These are phyloP conservation scores for Macrophomina tecta DNA, from an alignment of 2,329 filamentous ascomycete genomes.

Conservation along the genomic window DNA sequence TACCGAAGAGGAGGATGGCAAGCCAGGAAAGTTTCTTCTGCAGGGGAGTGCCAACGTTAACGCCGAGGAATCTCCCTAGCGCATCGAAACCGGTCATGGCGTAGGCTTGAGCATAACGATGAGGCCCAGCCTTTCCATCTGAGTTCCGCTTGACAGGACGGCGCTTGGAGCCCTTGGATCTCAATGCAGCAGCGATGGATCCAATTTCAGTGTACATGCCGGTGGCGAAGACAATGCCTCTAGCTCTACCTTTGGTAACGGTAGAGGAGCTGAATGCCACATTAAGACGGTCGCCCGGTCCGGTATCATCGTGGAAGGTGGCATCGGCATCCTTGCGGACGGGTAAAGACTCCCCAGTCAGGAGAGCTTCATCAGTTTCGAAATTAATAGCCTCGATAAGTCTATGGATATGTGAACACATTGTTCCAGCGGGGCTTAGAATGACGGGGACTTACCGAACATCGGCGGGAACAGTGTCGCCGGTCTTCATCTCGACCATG, in stretches of 20 bases:
- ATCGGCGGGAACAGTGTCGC: constrained; percentile 74
- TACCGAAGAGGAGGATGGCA: constrained; percentile 31
- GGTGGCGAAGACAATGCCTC: constrained; percentile 70
- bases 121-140: constrained; percentile 42
- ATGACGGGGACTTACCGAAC: constrained; percentile 51
- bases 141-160: constrained; percentile 51
- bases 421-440: neutral
- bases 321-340: constrained; percentile 68
- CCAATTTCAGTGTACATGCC: constrained; percentile 77
- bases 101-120: constrained; percentile 56
- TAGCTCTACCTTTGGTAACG: constrained; percentile 72
- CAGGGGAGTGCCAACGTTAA: constrained; percentile 46
- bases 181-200: constrained; percentile 72
- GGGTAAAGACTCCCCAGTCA: constrained; percentile 75
- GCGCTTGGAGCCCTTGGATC: constrained; percentile 53
- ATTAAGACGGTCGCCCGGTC: constrained; percentile 72
- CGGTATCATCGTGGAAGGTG: constrained; percentile 59
- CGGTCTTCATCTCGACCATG: constrained; percentile 66
- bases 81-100: constrained; percentile 54
- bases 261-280: constrained; percentile 73
- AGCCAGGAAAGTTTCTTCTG: constrained; percentile 46
- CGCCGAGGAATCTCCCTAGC: constrained; percentile 45
- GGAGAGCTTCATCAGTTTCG: constrained; percentile 73
- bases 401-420: constrained; percentile 31
- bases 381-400: constrained; percentile 72